These are phyloP conservation scores for Cornus controversa DNA, from an alignment of 148 eudicot species.

Conservation along the genomic window DNA sequence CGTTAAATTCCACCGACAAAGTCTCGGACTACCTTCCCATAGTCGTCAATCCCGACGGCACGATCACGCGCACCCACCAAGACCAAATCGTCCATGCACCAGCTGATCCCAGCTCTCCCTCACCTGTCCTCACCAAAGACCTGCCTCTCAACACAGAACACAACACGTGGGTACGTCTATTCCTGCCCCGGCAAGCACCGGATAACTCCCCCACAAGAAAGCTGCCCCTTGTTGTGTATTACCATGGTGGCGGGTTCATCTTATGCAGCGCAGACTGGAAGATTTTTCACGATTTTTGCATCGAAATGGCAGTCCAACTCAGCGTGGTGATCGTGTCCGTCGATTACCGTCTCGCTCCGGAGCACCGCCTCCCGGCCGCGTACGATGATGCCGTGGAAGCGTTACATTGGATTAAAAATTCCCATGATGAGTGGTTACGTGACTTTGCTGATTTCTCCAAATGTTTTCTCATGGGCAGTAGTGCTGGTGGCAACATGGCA, in stretches of 20 bases:
- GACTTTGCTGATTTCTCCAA: slow-evolving; percentile 38
- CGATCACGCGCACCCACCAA: no score
- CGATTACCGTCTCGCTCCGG: slow-evolving; percentile 58
- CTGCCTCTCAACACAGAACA: slow-evolving; percentile 25
- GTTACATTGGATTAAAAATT: slow-evolving; percentile 32
- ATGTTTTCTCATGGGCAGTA: slow-evolving; percentile 49
- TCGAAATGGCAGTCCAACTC: slow-evolving; percentile 22
- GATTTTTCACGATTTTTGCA: slow-evolving; percentile 36
- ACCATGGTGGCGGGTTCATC: slow-evolving; percentile 65
- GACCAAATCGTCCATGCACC: no score
- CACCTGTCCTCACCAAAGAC: slow-evolving; percentile 39
- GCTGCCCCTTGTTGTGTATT: slow-evolving; percentile 38
- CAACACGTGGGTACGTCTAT: slow-evolving; percentile 37
- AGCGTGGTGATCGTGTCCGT: slow-evolving; percentile 44
- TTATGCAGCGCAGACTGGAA: slow-evolving; percentile 23
- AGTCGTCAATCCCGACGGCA: no score
- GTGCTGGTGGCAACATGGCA: slow-evolving; percentile 60
- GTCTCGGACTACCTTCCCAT: no score
- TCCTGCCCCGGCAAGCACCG: slow-evolving; percentile 27
- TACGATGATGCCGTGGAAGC: slow-evolving; percentile 59
- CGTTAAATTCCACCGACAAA: no score
- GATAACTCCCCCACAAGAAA: not conserved
- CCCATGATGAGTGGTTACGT: slow-evolving; percentile 39
- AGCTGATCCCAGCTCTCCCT: no score
- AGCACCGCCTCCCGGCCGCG: slow-evolving; percentile 62